A percentile compares a stretch with the other conserved stretches of the same genome.
Evolutionary conservation across 1,284 basidiomycete genomes (phyloP).

Genomic region (Cutaneotrichosporon arboriforme): DNA sequence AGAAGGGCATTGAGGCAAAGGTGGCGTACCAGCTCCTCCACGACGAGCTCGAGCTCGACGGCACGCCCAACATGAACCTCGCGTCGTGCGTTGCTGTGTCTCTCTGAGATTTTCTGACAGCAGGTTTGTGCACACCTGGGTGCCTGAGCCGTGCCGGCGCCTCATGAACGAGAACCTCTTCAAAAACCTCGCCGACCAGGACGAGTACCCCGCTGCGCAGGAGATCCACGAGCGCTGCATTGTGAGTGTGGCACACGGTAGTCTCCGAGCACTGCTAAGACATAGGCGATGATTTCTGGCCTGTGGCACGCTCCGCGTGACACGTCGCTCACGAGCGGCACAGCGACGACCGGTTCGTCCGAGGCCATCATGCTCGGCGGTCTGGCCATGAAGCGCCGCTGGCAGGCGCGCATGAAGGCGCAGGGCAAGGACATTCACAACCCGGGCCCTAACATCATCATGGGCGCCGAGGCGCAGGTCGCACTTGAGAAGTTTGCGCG

Average conservation of each 20-base stretch:
- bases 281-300: conserved; percentile 72
- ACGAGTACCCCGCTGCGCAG: conserved; percentile 78
- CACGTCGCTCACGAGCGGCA: conserved; percentile 56
- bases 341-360: conserved; percentile 86
- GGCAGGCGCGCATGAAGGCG: conserved; percentile 83
- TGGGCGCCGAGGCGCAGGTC: conserved; percentile 67
- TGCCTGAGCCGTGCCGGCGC: conserved; percentile 60
- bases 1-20: conserved; percentile 44
- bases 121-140: conserved; percentile 67
- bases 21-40: conserved; percentile 73
- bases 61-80: conserved; percentile 70
- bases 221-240: conserved; percentile 70
- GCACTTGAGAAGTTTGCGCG: conserved; percentile 81
- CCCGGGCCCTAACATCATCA: conserved; percentile 58
- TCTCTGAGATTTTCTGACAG: neutral
- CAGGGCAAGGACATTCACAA: conserved; percentile 80
- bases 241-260: conserved; percentile 18
- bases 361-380: conserved; percentile 92
- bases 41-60: conserved; percentile 76
- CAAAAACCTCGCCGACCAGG: conserved; percentile 85
- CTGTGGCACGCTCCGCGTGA: conserved; percentile 81
- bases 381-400: conserved; percentile 87
- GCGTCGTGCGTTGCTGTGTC: conserved; percentile 50
- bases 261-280: neutral
- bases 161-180: conserved; percentile 77